A percentile compares a stretch with the other conserved stretches of the same genome.
Evolutionary conservation across 73 alveolate genomes (phyloP).

Genomic region (Halteria grandinella): DNA sequence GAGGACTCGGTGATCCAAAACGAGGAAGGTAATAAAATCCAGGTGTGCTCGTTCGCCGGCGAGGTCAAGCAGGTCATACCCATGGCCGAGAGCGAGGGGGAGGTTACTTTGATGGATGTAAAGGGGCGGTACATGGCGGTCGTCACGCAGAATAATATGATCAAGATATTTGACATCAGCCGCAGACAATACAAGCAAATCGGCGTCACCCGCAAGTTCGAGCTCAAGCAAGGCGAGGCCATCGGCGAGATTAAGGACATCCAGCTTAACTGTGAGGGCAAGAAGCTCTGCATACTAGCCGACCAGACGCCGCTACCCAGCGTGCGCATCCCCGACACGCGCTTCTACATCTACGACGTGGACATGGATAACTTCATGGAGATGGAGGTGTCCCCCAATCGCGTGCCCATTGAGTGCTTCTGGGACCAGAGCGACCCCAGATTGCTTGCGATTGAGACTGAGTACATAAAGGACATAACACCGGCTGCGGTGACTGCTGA

Average conservation of each 20-base stretch:
- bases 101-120: constrained; percentile 80
- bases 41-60: constrained; percentile 92
- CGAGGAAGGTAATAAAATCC: constrained; percentile 78
- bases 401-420: constrained; percentile 90
- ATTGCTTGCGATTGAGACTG: constrained; percentile 90
- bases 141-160: constrained; percentile 64
- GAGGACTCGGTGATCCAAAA: constrained; percentile 83
- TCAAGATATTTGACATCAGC: constrained; percentile 90
- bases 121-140: constrained; percentile 82
- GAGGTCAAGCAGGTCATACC: constrained; percentile 87
- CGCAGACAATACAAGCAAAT: constrained; percentile 88
- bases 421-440: constrained; percentile 95
- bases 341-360: constrained; percentile 89
- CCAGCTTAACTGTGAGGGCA: constrained; percentile 91
- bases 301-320: constrained; percentile 92
- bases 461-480: constrained; percentile 78
- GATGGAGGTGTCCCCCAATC: constrained; percentile 85
- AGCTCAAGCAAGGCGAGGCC: constrained; percentile 86
- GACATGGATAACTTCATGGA: constrained; percentile 94
- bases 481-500: constrained; percentile 58
- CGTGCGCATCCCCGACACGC: constrained; percentile 87
- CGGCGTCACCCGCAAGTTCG: constrained; percentile 94
- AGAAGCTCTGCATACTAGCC: constrained; percentile 87
- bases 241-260: constrained; percentile 90
- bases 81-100: constrained; percentile 94